Evolutionary conservation across 2,329 filamentous ascomycete species (phyloP).

Genomic region (Coniosporium tulheliwenetii): DNA sequence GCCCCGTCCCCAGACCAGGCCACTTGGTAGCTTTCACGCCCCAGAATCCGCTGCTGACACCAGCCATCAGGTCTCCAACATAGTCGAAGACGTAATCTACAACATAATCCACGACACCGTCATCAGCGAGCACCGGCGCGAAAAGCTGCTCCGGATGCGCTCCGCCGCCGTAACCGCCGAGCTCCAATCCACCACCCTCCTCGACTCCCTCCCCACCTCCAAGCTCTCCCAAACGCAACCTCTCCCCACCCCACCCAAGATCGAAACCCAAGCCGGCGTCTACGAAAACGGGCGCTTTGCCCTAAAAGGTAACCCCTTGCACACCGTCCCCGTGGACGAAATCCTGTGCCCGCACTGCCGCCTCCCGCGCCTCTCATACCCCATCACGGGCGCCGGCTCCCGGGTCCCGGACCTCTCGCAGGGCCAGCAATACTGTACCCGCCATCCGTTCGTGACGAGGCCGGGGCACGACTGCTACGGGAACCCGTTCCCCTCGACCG

Average conservation of each 20-base stretch:
- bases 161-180: conserved; percentile 37
- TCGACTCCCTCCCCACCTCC: conserved; percentile 22
- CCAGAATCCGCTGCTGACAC: neutral
- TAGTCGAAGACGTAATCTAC: conserved; percentile 61
- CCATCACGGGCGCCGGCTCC: conserved; percentile 54
- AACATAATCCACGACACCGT: conserved; percentile 64
- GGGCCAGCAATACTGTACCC: conserved; percentile 56
- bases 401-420: conserved; percentile 41
- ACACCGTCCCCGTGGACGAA: conserved; percentile 43
- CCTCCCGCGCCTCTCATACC: conserved; percentile 56
- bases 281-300: conserved; percentile 55
- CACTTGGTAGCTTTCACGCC: too few species aligned
- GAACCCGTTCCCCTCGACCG: conserved; percentile 57
- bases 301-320: conserved; percentile 57
- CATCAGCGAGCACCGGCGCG: conserved; percentile 59
- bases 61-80: conserved; percentile 37
- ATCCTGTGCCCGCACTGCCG: conserved; percentile 62
- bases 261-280: conserved; percentile 48
- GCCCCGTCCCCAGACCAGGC: too few species aligned
- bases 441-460: conserved; percentile 62
- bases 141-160: conserved; percentile 57
- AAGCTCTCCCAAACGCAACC: too few species aligned
- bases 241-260: conserved; percentile 34
- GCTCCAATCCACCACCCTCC: conserved; percentile 29
- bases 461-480: conserved; percentile 68